Evolutionary conservation across 2,329 filamentous ascomycete species (phyloP).

Genomic region (Lecanicillium sp.): DNA sequence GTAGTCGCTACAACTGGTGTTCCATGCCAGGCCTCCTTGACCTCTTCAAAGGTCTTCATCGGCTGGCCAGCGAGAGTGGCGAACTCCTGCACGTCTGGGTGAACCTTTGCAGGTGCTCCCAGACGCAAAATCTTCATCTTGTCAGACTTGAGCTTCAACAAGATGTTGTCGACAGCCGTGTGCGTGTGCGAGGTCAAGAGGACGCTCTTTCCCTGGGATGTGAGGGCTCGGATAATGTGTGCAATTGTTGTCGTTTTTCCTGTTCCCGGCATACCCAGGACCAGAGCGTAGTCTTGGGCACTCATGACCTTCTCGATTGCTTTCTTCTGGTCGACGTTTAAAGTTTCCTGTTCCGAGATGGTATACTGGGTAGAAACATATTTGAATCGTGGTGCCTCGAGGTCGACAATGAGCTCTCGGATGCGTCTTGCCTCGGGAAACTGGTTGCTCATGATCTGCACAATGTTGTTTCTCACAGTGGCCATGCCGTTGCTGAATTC

Average conservation of each 20-base stretch:
- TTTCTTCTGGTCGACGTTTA: slow-evolving; percentile 81
- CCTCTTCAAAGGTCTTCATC: slow-evolving; percentile 73
- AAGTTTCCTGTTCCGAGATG: slow-evolving; percentile 54
- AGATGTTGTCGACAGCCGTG: slow-evolving; percentile 95
- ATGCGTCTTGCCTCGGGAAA: slow-evolving; percentile 65
- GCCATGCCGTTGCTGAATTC: slow-evolving; percentile 99
- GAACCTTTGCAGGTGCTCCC: slow-evolving; percentile 77
- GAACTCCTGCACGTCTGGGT: slow-evolving; percentile 81
- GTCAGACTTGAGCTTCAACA: slow-evolving; percentile 81
- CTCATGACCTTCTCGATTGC: slow-evolving; percentile 95
- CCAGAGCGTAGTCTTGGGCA: slow-evolving; percentile 90
- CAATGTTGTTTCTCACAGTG: slow-evolving; percentile 84
- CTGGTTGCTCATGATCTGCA: slow-evolving; percentile 82
- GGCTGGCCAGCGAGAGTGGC: slow-evolving; percentile 69
- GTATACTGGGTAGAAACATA: slow-evolving; percentile 55
- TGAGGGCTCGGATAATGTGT: slow-evolving; percentile 87
- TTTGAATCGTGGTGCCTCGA: slow-evolving; percentile 68
- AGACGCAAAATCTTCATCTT: slow-evolving; percentile 77
- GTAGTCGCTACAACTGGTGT: slow-evolving; percentile 91
- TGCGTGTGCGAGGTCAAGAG: slow-evolving; percentile 94
- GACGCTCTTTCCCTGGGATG: slow-evolving; percentile 85
- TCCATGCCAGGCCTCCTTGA: slow-evolving; percentile 76
- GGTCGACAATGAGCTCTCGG: slow-evolving; percentile 74
- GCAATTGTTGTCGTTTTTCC: slow-evolving; percentile 98
- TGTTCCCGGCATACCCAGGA: slow-evolving; percentile 96